Base-by-base conservation (phyloP, 805 yeast genomes). In the Cyberlindnera euphorbiae region DNA sequence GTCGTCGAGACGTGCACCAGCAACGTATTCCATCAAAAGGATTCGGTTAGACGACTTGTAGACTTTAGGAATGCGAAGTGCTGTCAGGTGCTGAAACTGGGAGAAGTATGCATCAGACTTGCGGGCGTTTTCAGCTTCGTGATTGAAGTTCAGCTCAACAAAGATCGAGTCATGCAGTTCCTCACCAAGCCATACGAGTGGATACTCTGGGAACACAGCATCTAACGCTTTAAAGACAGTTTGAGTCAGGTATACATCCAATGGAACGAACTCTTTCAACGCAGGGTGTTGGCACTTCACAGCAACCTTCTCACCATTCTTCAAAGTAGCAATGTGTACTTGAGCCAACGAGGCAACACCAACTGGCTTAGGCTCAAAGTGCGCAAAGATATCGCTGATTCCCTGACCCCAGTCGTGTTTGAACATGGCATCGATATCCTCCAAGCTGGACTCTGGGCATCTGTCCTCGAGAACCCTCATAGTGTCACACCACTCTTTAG, bases 281-380 rank as follows among this genome's bases (percentile, higher is more conserved):
- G 86, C 73, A 0, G 98, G 98, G 58, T 89, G 97, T 59, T 93
- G 98, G 28, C 90, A 73, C 54, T 93, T 93, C 16, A 93, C 95
- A 1, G 98, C 98, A 3, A 90, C 97, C 50, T 69, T 75, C 41
- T 79, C 71, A 2, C 83, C 85, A 13, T 32, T 30, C 38, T 64
- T 70, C 36, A 89, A 55, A 2, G 59, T 70, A 0, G 94, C 99
- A 17, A 67, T 63, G 61, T 93, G 97, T 5, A 93, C 99, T 55
- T 93, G 99, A 0, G 98, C 98, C 46, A 93, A 67, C 1, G 96
- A 86, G 0, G 98, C 98, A 5, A 86, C 94, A 2, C 98, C 99
- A 28, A 93, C 79, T 0, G 99, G 98, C 8, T 56, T 59, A 0
- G 73, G 69, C 41, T 81, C 73, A 52, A 93, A 85, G 26, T 71